A percentile compares a stretch with the other conserved stretches of the same genome.
Evolutionary conservation across 2,329 filamentous ascomycete species (phyloP).

Genomic region (Aspergillus sclerotialis): DNA sequence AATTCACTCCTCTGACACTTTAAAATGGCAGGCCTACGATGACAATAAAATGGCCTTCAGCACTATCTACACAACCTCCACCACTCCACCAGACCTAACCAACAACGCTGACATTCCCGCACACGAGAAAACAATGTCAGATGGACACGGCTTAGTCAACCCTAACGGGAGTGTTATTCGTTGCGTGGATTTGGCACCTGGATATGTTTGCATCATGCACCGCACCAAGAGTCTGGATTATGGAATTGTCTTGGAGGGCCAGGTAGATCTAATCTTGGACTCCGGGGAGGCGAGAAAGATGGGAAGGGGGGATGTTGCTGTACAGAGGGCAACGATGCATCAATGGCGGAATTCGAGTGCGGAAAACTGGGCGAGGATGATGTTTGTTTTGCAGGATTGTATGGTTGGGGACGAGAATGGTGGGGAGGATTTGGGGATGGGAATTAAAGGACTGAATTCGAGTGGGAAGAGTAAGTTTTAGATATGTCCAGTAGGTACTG

Average conservation of each 20-base stretch:
- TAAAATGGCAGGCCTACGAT: too few species aligned
- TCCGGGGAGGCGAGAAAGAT: constrained; percentile 41
- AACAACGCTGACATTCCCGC: constrained; percentile 39
- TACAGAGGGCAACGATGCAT: constrained; percentile 40
- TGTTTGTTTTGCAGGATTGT: too few species aligned
- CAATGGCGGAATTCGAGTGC: constrained; percentile 29
- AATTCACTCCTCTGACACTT: constrained; percentile 15
- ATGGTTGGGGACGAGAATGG: too few species aligned
- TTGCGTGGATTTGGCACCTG: constrained; percentile 39
- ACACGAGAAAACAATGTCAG: constrained; percentile 38
- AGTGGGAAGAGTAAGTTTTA: too few species aligned
- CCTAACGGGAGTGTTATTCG: constrained; percentile 35
- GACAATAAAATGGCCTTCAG: constrained; percentile 28
- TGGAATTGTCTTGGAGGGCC: constrained; percentile 46
- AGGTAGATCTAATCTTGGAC: constrained; percentile 44
- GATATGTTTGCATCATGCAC: constrained; percentile 40
- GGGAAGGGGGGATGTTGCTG: constrained; percentile 45
- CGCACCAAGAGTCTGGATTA: constrained; percentile 47
- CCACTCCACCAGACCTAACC: constrained; percentile 42
- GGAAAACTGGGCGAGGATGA: constrained; percentile 19
- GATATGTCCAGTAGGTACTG: too few species aligned
- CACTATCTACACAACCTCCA: constrained; percentile 44
- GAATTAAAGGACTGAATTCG: too few species aligned
- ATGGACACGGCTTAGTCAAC: constrained; percentile 45
- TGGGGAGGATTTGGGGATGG: too few species aligned